Base-by-base conservation (phyloP, 2,329 filamentous ascomycete genomes). In the Hypoxylon sp. region DNA sequence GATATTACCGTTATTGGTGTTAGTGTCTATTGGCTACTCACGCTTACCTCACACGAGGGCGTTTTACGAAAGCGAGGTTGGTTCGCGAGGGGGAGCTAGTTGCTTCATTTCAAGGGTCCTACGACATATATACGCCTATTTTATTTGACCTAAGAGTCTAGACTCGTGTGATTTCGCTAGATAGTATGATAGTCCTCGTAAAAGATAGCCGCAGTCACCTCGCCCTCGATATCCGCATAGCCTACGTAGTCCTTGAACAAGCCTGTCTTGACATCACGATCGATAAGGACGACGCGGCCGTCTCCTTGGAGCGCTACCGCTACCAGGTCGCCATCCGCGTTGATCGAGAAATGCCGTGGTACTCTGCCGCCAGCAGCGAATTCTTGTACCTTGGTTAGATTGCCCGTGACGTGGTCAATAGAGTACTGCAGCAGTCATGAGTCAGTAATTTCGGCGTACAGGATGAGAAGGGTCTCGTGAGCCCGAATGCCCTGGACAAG, bases 341-440 rank as follows among this genome's bases (percentile, higher is more conserved):
- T 93, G 62, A 93, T 79, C 55, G 85, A 86, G 77, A 93, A 91
- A 44, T 91, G 90, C 21, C 92, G 85, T 0, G 92, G 92, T 61
- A 84, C 86, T 6, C 80, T 78, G 2, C 92, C 92, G 53, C 90
- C 90, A 0, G 89, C 86, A 0, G 91, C 83, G n/a, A 85, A 85
- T 29, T 88, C 82, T 72, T 91, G 86, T 2, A 87, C 76, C 62
- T 88, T 84, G 0, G 75, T 79, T 27, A 93, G 82, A 1, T 79
- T 81, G 6, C 90, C 91, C n/a, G 84, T 85, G 13, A 76, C 69
- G 1, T 75, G 65, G 72, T 88, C 79, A 71, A 93, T 86, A 61
- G 81, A 75, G 80, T 88, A 93, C 68, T 70, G 19, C 7, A 17
- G 27, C 8, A 24, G 19, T 31, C 21, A 3, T 2, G n/a, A 10